A percentile compares a stretch with the other conserved stretches of the same genome.
These are phyloP conservation scores for Phalaenopsis hybrid DNA, from an alignment of 116 monocot genomes.

Conservation along the genomic window DNA sequence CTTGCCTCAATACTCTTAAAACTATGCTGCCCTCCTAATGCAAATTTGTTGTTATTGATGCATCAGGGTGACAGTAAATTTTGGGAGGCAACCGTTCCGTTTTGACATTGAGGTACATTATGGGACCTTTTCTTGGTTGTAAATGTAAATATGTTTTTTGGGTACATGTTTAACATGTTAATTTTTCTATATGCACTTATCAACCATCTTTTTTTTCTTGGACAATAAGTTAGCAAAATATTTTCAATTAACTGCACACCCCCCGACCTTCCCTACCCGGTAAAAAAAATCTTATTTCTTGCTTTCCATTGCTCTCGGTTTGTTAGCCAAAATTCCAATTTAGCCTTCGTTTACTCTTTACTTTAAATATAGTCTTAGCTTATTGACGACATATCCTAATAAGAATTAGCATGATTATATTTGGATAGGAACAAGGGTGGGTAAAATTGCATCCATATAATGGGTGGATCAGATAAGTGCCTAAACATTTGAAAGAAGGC, in stretches of 20 bases:
- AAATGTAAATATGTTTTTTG: background rate
- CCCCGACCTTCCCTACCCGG: background rate
- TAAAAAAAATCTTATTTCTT: background rate
- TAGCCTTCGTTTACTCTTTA: background rate
- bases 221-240: background rate
- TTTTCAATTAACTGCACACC: background rate
- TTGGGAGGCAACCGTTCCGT: slow-evolving; percentile 75
- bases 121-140: background rate
- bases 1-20: background rate
- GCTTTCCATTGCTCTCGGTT: background rate
- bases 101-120: slow-evolving; percentile 76
- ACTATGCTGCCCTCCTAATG: background rate
- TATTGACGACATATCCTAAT: background rate
- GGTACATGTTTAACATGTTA: background rate
- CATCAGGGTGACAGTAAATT: slow-evolving; percentile 79
- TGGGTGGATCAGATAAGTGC: background rate
- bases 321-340: background rate
- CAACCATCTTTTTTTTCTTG: background rate
- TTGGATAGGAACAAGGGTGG: background rate
- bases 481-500: background rate
- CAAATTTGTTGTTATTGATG: slow-evolving; percentile 7
- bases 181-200: background rate
- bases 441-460: background rate
- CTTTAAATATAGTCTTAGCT: background rate
- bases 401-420: background rate